Conservation (phyloP, 78 protist genomes). For the Dictyostelium purpureum region DNA sequence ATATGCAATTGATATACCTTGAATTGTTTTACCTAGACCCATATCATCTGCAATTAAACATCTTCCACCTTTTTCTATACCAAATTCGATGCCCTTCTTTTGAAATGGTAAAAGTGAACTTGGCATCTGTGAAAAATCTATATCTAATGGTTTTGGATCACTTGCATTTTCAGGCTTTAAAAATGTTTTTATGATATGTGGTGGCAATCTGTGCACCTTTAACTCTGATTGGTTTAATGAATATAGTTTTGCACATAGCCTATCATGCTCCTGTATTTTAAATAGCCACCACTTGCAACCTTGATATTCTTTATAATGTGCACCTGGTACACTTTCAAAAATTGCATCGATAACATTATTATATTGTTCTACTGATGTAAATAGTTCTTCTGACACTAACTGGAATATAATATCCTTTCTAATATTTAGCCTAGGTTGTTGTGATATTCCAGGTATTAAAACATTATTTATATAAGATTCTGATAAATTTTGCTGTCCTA, state of each 20-base stretch:
- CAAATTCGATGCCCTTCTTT: conserved; percentile 67
- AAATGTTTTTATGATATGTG: background rate
- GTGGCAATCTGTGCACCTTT: background rate
- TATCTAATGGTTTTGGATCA: background rate
- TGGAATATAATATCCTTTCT: background rate
- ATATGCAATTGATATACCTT: conserved; percentile 60
- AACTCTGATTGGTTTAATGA: background rate
- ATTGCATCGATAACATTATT: background rate
- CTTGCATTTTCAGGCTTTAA: too few species aligned
- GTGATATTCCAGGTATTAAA: too few species aligned
- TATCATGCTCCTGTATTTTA: background rate
- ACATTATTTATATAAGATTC: background rate
- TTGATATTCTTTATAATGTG: background rate
- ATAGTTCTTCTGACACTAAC: background rate
- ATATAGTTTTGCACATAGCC: background rate
- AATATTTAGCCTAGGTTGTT: background rate
- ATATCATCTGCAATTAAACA: conserved; percentile 85
- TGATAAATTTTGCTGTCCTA: background rate
- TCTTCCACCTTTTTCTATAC: conserved; percentile 47
- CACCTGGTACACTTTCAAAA: background rate
- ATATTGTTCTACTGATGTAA: background rate
- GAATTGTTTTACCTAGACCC: conserved; percentile 90
- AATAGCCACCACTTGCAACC: conserved; percentile 3
- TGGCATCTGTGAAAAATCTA: conserved; percentile 31
- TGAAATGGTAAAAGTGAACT: conserved; percentile 70